Percentiles rank a stretch among this genome's conserved stretches.
Conservation (phyloP, 2,329 filamentous ascomycete genomes). For the Xylaria multiplex region DNA sequence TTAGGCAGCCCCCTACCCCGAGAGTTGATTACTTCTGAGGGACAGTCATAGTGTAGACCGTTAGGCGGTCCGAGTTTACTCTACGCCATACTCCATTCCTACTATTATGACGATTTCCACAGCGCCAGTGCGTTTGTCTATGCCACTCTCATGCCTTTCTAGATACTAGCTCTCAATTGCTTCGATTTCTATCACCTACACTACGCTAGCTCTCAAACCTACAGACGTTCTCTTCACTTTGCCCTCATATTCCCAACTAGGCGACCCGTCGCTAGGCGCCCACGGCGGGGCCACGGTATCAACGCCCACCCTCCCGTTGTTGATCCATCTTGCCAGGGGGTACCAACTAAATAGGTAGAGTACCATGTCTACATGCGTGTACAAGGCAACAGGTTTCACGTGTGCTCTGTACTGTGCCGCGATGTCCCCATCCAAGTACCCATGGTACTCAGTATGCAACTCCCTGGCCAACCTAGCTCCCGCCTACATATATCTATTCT, state of each 20-base stretch:
- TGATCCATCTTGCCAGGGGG: slow-evolving; percentile 31
- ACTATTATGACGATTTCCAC: background rate
- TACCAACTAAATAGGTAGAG: slow-evolving; percentile 11
- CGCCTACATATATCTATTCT: background rate
- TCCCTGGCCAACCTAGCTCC: slow-evolving; percentile 7
- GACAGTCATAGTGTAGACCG: background rate
- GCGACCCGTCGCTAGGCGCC: slow-evolving; percentile 25
- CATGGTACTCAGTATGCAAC: background rate
- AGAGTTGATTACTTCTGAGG: background rate
- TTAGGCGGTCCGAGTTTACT: background rate
- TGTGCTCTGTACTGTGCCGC: slow-evolving; percentile 32
- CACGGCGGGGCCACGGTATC: slow-evolving; percentile 26
- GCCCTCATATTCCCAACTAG: slow-evolving; percentile 20
- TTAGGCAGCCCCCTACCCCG: slow-evolving; percentile 16
- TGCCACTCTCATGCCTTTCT: background rate
- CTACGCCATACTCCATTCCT: background rate
- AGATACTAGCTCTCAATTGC: background rate
- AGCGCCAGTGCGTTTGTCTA: background rate
- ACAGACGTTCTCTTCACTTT: background rate
- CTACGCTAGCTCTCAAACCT: background rate
- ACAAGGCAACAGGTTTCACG: slow-evolving; percentile 24
- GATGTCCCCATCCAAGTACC: slow-evolving; percentile 15
- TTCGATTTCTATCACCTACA: background rate
- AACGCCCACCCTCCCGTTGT: slow-evolving; percentile 26
- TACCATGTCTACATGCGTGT: slow-evolving; percentile 27